These are phyloP conservation scores for Bacidia rubella DNA, from an alignment of 495 filamentous ascomycete genomes.

Conservation along the genomic window DNA sequence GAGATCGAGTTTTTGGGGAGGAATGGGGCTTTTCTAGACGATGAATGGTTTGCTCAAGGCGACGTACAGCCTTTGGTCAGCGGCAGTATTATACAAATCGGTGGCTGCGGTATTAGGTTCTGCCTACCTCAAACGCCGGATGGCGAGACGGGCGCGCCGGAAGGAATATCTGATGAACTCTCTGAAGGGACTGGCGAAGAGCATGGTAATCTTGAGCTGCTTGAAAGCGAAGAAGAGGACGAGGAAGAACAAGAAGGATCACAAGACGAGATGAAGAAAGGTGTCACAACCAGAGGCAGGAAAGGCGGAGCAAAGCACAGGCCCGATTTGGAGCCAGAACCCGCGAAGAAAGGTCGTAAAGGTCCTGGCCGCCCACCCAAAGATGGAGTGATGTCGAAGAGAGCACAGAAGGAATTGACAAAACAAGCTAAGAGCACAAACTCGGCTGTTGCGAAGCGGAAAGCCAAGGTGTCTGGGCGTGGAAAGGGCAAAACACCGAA, in stretches of 20 bases:
- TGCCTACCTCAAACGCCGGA: slow-evolving; percentile 57
- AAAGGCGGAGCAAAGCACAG: slow-evolving; percentile 19
- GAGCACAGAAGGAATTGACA: slow-evolving; percentile 53
- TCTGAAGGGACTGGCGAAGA: slow-evolving; percentile 27
- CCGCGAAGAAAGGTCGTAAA: slow-evolving; percentile 48
- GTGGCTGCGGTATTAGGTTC: slow-evolving; percentile 61
- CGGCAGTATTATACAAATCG: slow-evolving; percentile 65
- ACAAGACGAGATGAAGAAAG: slow-evolving; percentile 23
- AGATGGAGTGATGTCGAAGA: slow-evolving; percentile 86
- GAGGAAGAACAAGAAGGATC: slow-evolving; percentile 19
- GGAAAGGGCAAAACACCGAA: slow-evolving; percentile 35
- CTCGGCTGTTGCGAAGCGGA: slow-evolving; percentile 24
- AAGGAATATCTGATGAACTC: slow-evolving; percentile 18
- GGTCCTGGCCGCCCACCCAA: slow-evolving; percentile 83
- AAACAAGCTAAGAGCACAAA: slow-evolving; percentile 37
- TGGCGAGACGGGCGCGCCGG: slow-evolving; percentile 54
- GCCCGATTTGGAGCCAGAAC: slow-evolving; percentile 24
- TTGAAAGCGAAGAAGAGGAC: slow-evolving; percentile 17
- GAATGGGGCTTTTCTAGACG: slow-evolving; percentile 78
- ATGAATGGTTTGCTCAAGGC: slow-evolving; percentile 48
- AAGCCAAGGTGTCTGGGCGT: slow-evolving; percentile 20
- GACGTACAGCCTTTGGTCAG: slow-evolving; percentile 53
- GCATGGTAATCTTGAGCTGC: slow-evolving; percentile 14
- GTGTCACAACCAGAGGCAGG: slow-evolving; percentile 9
- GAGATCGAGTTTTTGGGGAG: slow-evolving; percentile 69